Conservation (phyloP, 2,329 filamentous ascomycete species). For the Byssoonygena ceratinophila region DNA sequence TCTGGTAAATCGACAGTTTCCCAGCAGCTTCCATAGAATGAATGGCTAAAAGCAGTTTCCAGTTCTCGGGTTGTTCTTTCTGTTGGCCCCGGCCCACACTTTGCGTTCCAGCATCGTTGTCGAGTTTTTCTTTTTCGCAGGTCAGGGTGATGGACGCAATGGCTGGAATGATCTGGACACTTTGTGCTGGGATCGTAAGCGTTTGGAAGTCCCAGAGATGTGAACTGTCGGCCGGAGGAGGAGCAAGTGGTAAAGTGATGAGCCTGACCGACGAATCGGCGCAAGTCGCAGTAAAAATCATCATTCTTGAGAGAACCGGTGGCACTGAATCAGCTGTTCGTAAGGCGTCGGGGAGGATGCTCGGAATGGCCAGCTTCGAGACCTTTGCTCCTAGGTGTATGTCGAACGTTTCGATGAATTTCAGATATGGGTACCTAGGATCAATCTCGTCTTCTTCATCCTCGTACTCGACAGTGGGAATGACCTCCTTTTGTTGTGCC, state of each 20-base stretch:
- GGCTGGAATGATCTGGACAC: conserved; percentile 41
- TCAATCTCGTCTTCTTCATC: conserved; percentile 50
- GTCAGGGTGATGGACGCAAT: conserved; percentile 47
- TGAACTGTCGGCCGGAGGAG: conserved; percentile 33
- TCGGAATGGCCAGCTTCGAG: conserved; percentile 41
- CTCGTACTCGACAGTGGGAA: conserved; percentile 37
- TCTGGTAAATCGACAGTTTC: conserved; percentile 36
- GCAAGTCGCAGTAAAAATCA: conserved; percentile 47
- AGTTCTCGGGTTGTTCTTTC: conserved; percentile 21
- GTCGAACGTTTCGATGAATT: conserved; percentile 46
- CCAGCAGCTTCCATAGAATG: conserved; percentile 38
- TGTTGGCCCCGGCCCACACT: conserved; percentile 21
- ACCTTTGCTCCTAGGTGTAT: conserved; percentile 46
- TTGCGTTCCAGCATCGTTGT: conserved; percentile 25
- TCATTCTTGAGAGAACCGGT: conserved; percentile 39
- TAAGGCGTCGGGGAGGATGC: conserved; percentile 35
- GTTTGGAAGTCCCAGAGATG: conserved; percentile 38
- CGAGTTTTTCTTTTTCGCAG: conserved; percentile 29
- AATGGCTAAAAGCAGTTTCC: conserved; percentile 39
- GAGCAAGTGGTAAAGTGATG: conserved; percentile 45
- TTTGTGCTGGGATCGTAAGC: conserved; percentile 37
- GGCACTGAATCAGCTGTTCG: conserved; percentile 38
- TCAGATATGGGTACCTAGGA: conserved; percentile 44
- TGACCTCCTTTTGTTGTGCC: conserved; percentile 23
- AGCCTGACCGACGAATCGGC: conserved; percentile 48